Conservation (phyloP, 768 basidiomycete species). For the Rhizopogon vinicolor region DNA sequence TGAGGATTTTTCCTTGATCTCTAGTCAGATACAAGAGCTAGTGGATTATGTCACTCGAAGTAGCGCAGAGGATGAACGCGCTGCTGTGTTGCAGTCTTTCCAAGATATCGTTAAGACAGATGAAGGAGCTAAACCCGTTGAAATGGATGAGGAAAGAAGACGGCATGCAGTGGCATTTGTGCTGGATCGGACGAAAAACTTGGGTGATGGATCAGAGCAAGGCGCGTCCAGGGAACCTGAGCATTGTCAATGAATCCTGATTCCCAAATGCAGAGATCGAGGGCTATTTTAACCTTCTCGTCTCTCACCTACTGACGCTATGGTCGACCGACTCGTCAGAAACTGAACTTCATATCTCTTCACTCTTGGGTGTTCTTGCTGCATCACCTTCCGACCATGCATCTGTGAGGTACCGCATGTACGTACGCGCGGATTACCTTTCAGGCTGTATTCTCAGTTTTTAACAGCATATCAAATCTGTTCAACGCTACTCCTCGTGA, state of each 20-base stretch:
- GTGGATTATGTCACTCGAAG: constrained; percentile 68
- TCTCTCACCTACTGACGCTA: constrained; percentile 63
- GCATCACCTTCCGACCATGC: constrained; percentile 48
- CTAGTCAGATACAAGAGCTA: constrained; percentile 65
- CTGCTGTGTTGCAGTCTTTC: constrained; percentile 60
- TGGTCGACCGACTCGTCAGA: constrained; percentile 53
- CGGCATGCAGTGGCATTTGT: constrained; percentile 56
- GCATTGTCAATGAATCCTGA: not conserved
- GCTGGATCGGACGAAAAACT: constrained; percentile 53
- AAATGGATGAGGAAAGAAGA: constrained; percentile 49
- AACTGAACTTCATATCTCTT: constrained; percentile 43
- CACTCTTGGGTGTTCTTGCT: constrained; percentile 52
- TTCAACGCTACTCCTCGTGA: constrained; percentile 72
- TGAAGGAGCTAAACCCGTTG: constrained; percentile 48
- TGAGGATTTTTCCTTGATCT: not conserved
- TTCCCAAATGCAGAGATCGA: constrained; percentile 56
- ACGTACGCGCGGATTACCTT: constrained; percentile 4
- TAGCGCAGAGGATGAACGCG: constrained; percentile 64
- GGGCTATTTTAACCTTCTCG: constrained; percentile 84
- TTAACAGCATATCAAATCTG: constrained; percentile 66
- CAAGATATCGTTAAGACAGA: constrained; percentile 50
- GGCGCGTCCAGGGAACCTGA: constrained; percentile 38
- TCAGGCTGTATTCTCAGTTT: not conserved
- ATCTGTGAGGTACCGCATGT: constrained; percentile 77
- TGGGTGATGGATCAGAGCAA: constrained; percentile 77